Conservation (phyloP, 176 grass and related monocot species). For the Bothriochloa decipiens region DNA sequence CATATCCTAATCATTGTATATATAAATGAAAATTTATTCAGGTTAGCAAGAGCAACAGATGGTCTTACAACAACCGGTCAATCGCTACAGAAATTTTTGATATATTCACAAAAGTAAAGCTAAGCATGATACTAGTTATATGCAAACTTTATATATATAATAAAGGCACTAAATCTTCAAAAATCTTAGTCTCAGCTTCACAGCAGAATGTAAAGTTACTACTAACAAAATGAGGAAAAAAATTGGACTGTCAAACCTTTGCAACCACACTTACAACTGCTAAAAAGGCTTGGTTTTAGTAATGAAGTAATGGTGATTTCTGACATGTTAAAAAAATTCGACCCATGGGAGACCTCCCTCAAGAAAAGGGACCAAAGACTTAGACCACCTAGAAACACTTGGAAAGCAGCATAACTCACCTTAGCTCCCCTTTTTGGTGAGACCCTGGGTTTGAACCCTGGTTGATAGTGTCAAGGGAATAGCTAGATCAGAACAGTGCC, state of each 20-base stretch:
- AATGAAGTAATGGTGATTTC: not conserved
- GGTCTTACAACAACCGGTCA: not conserved
- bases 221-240: not conserved
- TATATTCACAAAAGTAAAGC: not conserved
- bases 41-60: not conserved
- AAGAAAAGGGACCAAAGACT: not conserved
- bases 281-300: not conserved
- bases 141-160: not conserved
- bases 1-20: too few species aligned
- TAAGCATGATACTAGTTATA: not conserved
- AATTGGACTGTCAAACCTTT: not conserved
- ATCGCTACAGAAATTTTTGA: not conserved
- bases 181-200: not conserved
- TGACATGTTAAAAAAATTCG: not conserved
- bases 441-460: not conserved
- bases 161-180: not conserved
- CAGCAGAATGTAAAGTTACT: not conserved
- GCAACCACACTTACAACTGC: not conserved
- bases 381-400: not conserved
- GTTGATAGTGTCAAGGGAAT: not conserved
- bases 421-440: not conserved
- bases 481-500: not conserved
- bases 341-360: not conserved
- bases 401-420: not conserved
- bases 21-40: constrained; percentile 4